Percentiles rank a stretch among this genome's conserved stretches.
Evolutionary conservation across 371 early-diverging fungal genomes (phyloP).

Genomic region (Syncephalastrum racemosum): DNA sequence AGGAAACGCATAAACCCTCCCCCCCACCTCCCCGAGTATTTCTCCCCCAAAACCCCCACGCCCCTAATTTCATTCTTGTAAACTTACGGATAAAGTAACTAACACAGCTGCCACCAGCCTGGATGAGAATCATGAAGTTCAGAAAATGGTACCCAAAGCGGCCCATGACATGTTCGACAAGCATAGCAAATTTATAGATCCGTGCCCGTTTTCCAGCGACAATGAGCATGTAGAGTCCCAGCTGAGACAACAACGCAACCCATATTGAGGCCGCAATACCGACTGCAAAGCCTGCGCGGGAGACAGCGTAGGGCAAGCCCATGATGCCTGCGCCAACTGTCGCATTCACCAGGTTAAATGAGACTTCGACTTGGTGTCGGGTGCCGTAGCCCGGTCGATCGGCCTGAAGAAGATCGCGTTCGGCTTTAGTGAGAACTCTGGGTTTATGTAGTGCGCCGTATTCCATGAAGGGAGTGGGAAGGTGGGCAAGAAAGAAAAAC

Average conservation of each 20-base stretch:
- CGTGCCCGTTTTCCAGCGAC: conserved; percentile 50
- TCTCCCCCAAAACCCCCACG: not conserved
- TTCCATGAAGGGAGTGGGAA: no score
- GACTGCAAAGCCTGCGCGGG: conserved; percentile 52
- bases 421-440: conserved; percentile 24
- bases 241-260: conserved; percentile 49
- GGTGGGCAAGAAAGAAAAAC: no score
- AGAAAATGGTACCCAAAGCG: conserved; percentile 50
- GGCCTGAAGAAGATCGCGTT: conserved; percentile 41
- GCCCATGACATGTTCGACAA: conserved; percentile 58
- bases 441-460: no score
- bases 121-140: conserved; percentile 53
- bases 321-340: conserved; percentile 60
- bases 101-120: conserved; percentile 48
- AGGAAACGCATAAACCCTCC: no score
- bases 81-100: conserved; percentile 51
- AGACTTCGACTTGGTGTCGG: conserved; percentile 36
- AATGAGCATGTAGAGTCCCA: conserved; percentile 55
- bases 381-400: conserved; percentile 51
- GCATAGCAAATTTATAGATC: conserved; percentile 50
- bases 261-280: conserved; percentile 50
- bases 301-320: conserved; percentile 48
- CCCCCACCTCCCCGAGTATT: not conserved
- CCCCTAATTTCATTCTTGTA: conserved; percentile 2
- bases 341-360: conserved; percentile 60